Evolutionary conservation across 768 basidiomycete species (phyloP), one percentile per base, ranked within the genome.

Genomic region (Lactarius vividus): DNA sequence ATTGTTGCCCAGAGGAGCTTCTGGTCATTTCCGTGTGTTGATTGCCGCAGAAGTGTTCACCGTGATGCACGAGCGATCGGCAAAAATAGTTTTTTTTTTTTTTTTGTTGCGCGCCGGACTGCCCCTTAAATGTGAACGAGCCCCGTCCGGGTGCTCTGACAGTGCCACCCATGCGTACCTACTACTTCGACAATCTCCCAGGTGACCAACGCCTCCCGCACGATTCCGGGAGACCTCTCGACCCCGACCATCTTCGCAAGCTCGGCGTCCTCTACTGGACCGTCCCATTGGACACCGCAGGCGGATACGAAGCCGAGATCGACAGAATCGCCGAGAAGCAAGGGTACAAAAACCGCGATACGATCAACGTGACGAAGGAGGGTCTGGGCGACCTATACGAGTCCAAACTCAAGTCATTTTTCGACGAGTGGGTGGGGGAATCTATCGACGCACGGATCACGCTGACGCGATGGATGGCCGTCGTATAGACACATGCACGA

Each of bases 301-400:
- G 81, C 0, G 63, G 76, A 26, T 81, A 88, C 65, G 81, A 87
- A 72, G 69, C 75, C 18, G 77, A 83, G 74, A 73, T 91, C 72
- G 81, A 94, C 69, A 79, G 70, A 16, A 76, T 95, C 63, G 90
- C 93, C 1, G 77, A 78, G 59, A 82, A 90, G 75, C 76, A 87
- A 26, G 85, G 81, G 18, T 96, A 96, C 81, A 92, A 90, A 79
- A 94, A 94, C 75, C 80, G 89, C 60, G 94, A 96, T 67, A 80
- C 79, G 61, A 88, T 95, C 72, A 87, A 88, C 66, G 85, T 93
- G 13, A 89, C 88, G 10, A 88, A 86, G 72, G 86, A 84, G 71
- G 89, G 87, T 0, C 78, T 98, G 57, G 95, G 94, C 1, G 92
- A 92, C 79, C 71, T 78, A 9, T 96, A 93, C 76, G 94, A 97